A percentile compares a stretch with the other conserved stretches of the same genome.
Conservation (phyloP, 805 yeast genomes). For the Ogataea allantospora region DNA sequence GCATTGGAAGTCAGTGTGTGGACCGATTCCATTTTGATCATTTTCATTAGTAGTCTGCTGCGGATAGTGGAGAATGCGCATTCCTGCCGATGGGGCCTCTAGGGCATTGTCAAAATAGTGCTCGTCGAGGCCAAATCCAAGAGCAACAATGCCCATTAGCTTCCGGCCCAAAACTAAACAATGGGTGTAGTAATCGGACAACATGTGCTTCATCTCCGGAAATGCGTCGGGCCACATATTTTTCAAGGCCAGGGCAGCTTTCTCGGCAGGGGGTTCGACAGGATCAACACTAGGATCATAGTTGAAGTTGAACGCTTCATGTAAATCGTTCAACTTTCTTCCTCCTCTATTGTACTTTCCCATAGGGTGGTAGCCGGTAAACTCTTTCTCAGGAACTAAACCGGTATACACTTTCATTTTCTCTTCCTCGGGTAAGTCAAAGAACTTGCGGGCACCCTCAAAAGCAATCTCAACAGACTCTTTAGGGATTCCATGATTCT, state of each 20-base stretch:
- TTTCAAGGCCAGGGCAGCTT: slow-evolving; percentile 22
- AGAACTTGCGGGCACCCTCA: slow-evolving; percentile 25
- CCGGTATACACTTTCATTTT: slow-evolving; percentile 26
- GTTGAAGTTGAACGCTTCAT: slow-evolving; percentile 26
- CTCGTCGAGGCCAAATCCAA: slow-evolving; percentile 30
- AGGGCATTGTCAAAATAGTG: slow-evolving; percentile 26
- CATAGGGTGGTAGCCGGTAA: slow-evolving; percentile 24
- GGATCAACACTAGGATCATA: slow-evolving; percentile 34
- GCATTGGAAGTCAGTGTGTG: slow-evolving; percentile 36
- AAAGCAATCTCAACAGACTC: slow-evolving; percentile 23
- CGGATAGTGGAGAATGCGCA: slow-evolving; percentile 33
- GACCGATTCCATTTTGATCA: slow-evolving; percentile 35
- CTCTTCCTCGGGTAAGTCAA: slow-evolving; percentile 22
- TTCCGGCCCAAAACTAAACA: slow-evolving; percentile 28
- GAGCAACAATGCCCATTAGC: slow-evolving; percentile 28
- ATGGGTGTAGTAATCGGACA: slow-evolving; percentile 24
- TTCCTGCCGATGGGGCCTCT: slow-evolving; percentile 29
- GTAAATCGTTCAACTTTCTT: slow-evolving; percentile 24
- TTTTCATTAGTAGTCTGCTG: slow-evolving; percentile 26
- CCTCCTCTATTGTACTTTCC: slow-evolving; percentile 23
- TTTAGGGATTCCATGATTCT: slow-evolving; percentile 31
- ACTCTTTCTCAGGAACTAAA: slow-evolving; percentile 17
- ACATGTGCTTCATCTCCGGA: slow-evolving; percentile 27
- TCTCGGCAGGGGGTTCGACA: slow-evolving; percentile 22
- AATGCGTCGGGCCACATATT: slow-evolving; percentile 32